These are phyloP conservation scores for Lolium multiflorum DNA, from an alignment of 176 grass and related monocot species.

Conservation along the genomic window DNA sequence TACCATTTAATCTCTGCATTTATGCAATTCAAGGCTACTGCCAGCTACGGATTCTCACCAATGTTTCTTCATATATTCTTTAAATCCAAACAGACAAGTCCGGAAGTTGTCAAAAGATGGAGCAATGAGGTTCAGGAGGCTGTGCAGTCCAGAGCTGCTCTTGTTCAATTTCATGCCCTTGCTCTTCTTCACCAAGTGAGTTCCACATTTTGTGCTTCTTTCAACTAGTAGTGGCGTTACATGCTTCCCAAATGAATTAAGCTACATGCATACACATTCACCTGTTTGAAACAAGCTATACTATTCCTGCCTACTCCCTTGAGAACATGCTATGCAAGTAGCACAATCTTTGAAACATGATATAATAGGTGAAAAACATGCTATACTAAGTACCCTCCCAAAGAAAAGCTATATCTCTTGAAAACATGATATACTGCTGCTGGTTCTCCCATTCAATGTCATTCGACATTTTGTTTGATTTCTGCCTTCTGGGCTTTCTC, in stretches of 20 bases:
- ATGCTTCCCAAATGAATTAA: slow-evolving; percentile 4
- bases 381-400: background rate
- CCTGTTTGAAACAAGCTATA: background rate
- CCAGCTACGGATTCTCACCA: background rate
- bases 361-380: no score
- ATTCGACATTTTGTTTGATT: background rate
- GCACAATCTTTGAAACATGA: background rate
- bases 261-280: background rate
- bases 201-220: slow-evolving; percentile 19
- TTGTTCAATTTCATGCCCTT: slow-evolving; percentile 98
- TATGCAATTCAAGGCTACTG: slow-evolving; percentile 21
- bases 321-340: slow-evolving; percentile 5
- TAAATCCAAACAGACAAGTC: slow-evolving; percentile 68
- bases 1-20: slow-evolving; percentile 23
- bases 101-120: slow-evolving; percentile 98
- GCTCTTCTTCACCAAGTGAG: slow-evolving; percentile 95
- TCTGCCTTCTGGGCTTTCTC: background rate
- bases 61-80: slow-evolving; percentile 34
- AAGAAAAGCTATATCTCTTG: background rate
- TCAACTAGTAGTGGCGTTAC: background rate
- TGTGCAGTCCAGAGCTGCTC: slow-evolving; percentile 91
- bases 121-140: slow-evolving; percentile 99
- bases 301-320: background rate
- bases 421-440: background rate
- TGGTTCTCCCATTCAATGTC: background rate